Evolutionary conservation across 2,329 filamentous ascomycete genomes (phyloP), one percentile per base, ranked within the genome.

Genomic region (Cladophialophora yegresii): DNA sequence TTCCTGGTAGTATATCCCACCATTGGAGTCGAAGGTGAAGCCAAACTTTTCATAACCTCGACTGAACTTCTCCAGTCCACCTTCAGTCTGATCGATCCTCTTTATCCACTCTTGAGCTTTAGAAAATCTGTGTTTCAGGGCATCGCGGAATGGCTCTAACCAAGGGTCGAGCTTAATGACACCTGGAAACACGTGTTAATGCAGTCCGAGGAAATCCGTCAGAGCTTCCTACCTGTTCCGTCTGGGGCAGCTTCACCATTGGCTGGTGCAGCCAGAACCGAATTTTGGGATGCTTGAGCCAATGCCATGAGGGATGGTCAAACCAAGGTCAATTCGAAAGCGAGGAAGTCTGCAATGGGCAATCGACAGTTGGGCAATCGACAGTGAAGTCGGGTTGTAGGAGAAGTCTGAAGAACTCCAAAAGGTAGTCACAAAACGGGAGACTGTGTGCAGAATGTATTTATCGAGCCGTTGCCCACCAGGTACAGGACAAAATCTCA

Each of bases 1-100:
- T 84, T 99, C 95, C 71, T 92, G 86, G 78, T 99, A 99, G 63
- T 84, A 82, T 70, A 99, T 92, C 76, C 93, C 92, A 76, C 91
- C 91, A 73, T 96, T 87, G 60, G 86, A 81, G 74, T 89, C 84
- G 65, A 95, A 88, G 71, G 91, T 92, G 78, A 99, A 86, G 62
- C 95, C 95, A 74, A 90, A 96, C 67, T 84, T 88, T 74, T 98
- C 92, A 67, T 87, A 89, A 51, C 95, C 93, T 79, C 85, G 90
- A 72, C 90, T 93, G 80, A 98, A 99, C 76, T 93, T 92, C 66
- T 96, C 91, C 50, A 99, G 76, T 16, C 95, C 92, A 56, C 95
- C 95, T 77, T 99, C 95, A 0, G 85, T 86, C 40, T 91, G 84
- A 68, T 96, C 82, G 74, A 99, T 91, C 30, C 81, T 88, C 75